phyloP scores from a whole-genome alignment of 2,329 filamentous ascomycete species.

The Exophiala calicioides region DNA sequence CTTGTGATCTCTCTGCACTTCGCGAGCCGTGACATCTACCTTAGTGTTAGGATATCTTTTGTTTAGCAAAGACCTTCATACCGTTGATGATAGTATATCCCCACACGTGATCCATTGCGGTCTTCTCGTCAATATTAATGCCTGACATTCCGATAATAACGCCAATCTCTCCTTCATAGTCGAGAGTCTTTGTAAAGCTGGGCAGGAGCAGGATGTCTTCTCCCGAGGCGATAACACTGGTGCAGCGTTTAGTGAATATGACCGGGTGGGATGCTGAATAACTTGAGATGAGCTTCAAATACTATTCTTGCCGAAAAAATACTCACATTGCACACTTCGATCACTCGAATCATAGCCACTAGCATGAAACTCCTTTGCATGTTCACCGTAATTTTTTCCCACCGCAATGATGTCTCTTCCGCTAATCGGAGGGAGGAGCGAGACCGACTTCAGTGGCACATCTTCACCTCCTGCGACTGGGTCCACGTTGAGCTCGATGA shows the following conservation, averaged over 20 bases:
- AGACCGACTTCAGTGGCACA: too few relatives aligned
- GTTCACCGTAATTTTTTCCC: slow-evolving; percentile 56
- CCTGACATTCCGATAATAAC: slow-evolving; percentile 57
- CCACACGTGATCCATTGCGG: slow-evolving; percentile 56
- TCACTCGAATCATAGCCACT: slow-evolving; percentile 51
- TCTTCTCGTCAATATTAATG: slow-evolving; percentile 43
- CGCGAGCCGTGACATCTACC: slow-evolving; percentile 57
- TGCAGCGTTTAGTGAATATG: slow-evolving; percentile 33
- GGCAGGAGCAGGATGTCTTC: slow-evolving; percentile 50
- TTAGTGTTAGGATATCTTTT: too few relatives aligned
- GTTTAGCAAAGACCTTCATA: too few relatives aligned
- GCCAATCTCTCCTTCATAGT: slow-evolving; percentile 60
- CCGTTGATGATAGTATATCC: slow-evolving; percentile 60
- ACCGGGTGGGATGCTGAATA: slow-evolving; percentile 36
- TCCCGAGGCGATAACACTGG: slow-evolving; percentile 52
- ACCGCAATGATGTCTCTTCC: slow-evolving; percentile 29
- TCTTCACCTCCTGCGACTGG: too few relatives aligned
- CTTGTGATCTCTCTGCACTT: slow-evolving; percentile 58
- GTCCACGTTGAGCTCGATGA: too few relatives aligned
- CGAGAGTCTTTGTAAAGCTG: slow-evolving; percentile 52
- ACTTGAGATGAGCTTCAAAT: too few relatives aligned
- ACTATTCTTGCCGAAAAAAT: too few relatives aligned
- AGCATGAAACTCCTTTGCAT: slow-evolving; percentile 59
- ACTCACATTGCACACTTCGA: too few relatives aligned
- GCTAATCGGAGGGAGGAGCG: slow-evolving; percentile 38